A percentile compares a stretch with the other conserved stretches of the same genome.
Evolutionary conservation across 345 rosid genomes (phyloP).

Genomic region (Kernera saxatilis): DNA sequence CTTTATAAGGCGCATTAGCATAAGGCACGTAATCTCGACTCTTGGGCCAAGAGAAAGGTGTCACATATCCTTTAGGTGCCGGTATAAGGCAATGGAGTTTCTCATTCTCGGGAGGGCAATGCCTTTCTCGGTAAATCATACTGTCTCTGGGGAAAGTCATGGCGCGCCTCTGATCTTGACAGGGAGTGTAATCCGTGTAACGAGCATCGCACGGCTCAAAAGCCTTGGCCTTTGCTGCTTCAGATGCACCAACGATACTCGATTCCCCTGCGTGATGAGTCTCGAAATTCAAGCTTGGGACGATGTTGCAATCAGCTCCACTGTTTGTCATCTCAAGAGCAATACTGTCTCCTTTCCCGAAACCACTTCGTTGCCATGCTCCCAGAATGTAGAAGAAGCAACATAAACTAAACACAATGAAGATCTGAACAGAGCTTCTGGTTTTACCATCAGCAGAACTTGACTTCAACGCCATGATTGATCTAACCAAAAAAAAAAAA

Average conservation of each 20-base stretch:
- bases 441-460: slow-evolving; percentile 74
- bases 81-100: slow-evolving; percentile 84
- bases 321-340: slow-evolving; percentile 78
- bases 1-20: slow-evolving; percentile 97
- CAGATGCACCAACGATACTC: slow-evolving; percentile 33
- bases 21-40: slow-evolving; percentile 96
- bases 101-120: slow-evolving; percentile 69
- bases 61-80: slow-evolving; percentile 90
- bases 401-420: slow-evolving; percentile 74
- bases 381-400: slow-evolving; percentile 91
- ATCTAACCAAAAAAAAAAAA: slow-evolving; percentile 19
- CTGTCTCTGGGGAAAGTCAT: slow-evolving; percentile 95
- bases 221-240: slow-evolving; percentile 47
- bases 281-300: slow-evolving; percentile 72
- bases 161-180: slow-evolving; percentile 94
- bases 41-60: slow-evolving; percentile 98
- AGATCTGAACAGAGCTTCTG: slow-evolving; percentile 79
- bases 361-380: slow-evolving; percentile 98
- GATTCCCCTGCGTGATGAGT: slow-evolving; percentile 89
- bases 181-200: slow-evolving; percentile 88
- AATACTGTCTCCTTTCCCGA: slow-evolving; percentile 95
- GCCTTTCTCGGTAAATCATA: slow-evolving; percentile 92
- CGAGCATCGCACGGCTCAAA: slow-evolving; percentile 62
- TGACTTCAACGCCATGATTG: slow-evolving; percentile 65
- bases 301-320: slow-evolving; percentile 73